A percentile compares a stretch with the other conserved stretches of the same genome.
phyloP scores from a whole-genome alignment of 192 early-diverging fungal species.

The Geranomyces michiganensis region DNA sequence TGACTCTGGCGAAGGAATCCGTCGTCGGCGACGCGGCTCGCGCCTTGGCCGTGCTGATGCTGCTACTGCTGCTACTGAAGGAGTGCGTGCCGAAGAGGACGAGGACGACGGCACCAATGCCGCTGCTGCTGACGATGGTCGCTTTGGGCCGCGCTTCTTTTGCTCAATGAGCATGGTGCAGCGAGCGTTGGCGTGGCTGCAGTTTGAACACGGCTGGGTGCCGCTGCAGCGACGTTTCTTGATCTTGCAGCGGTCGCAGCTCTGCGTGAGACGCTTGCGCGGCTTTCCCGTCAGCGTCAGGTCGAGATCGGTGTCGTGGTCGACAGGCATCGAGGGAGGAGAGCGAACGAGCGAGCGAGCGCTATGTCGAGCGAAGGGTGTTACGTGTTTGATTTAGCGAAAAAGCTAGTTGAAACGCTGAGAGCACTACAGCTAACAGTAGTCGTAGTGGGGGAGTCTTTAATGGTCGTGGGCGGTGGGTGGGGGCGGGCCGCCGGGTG shows the following conservation, averaged over 20 bases:
- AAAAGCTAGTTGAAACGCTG: no score
- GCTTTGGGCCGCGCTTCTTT: slow-evolving; percentile 52
- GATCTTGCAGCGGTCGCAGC: slow-evolving; percentile 47
- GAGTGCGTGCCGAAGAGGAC: no score
- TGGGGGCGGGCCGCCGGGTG: no score
- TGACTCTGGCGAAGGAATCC: no score
- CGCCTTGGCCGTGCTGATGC: not conserved
- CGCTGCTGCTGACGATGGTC: not conserved
- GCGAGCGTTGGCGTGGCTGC: slow-evolving; percentile 34
- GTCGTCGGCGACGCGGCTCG: not conserved
- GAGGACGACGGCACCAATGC: not conserved
- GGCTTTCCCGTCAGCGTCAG: not conserved
- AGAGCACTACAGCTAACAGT: no score
- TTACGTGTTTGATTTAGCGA: no score
- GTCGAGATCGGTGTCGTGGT: no score
- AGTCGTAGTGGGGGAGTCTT: no score
- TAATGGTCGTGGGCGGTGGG: no score
- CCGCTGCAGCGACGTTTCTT: slow-evolving; percentile 52
- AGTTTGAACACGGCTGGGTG: slow-evolving; percentile 42
- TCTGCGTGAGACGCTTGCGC: slow-evolving; percentile 49
- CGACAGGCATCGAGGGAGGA: no score
- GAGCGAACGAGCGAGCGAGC: no score
- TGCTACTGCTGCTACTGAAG: not conserved
- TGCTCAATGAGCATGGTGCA: slow-evolving; percentile 53
- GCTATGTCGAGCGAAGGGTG: no score